Evolutionary conservation across 1,284 basidiomycete species (phyloP), one percentile per base, ranked within the genome.

Genomic region (Rhodotorula sp.): DNA sequence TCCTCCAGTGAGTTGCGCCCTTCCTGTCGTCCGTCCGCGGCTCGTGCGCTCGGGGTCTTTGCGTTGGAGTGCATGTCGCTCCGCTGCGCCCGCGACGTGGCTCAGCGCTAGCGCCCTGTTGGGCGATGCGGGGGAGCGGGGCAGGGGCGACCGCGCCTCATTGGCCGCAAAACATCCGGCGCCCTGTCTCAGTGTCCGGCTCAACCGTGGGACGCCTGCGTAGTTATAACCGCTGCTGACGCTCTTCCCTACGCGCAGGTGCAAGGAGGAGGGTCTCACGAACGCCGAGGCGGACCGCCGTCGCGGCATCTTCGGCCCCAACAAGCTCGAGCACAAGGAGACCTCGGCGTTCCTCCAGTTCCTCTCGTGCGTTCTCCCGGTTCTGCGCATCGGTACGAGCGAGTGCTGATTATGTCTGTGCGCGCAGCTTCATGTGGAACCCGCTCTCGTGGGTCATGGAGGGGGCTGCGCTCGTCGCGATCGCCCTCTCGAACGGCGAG

Each of bases 371-470:
- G 67, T 66, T 29, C 58, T n/a, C 59, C 25, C 37, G 10, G 13
- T 8, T 53, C n/a, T 53, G 12, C 19, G 29, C 21, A 32, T 22
- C 3, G 29, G 15, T 6, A 41, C 48, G 22, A 25, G n/a, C 25
- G 36, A 2, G 10, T 9, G 36, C 67, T 67, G 36, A 63, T 63
- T 0, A 13, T 27, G 48, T 32, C 51, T 25, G 25, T 32, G 1
- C 59, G 1, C 29, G 17, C 64, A 75, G 76, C 32, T 97, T 97
- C 87, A 96, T 96, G 93, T 96, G 94, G 94, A 97, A 97, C 85
- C 94, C 94, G 64, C 87, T 97, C 36, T 97, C 94, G 54, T 98
- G 95, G 94, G 96, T 98, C 84, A 99, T 98, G 95, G 95, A 99
- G 84, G 94, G 91, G 78, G 95, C 95, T 67, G 94, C 95, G 62